Evolutionary conservation across 2,329 filamentous ascomycete genomes (phyloP).

Genomic region (Monosporascus ibericus): DNA sequence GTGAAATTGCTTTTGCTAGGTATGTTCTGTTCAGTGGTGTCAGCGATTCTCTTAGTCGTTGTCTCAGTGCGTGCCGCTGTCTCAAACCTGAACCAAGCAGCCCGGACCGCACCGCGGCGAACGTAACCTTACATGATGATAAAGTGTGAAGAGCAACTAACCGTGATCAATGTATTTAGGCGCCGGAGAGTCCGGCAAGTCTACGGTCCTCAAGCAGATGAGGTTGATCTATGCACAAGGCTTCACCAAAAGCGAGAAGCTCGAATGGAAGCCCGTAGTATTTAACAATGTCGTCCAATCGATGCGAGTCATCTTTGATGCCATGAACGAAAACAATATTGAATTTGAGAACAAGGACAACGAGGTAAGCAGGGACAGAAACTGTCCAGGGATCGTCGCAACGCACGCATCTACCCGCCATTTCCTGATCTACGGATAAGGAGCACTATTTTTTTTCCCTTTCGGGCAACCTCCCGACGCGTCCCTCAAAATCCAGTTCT

Average conservation of each 20-base stretch:
- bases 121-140: neutral
- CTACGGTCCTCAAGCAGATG: slow-evolving; percentile 98
- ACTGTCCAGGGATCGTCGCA: neutral
- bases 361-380: slow-evolving; percentile 50
- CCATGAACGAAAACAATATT: slow-evolving; percentile 81
- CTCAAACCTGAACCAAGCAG: slow-evolving; percentile 14
- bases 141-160: slow-evolving; percentile 6
- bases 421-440: neutral
- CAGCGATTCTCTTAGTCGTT: slow-evolving; percentile 5
- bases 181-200: slow-evolving; percentile 92
- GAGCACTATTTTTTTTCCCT: no score
- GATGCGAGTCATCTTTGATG: slow-evolving; percentile 82
- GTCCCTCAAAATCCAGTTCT: neutral
- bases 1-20: slow-evolving; percentile 92
- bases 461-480: neutral
- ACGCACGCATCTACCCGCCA: slow-evolving; percentile 2
- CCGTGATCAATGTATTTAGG: slow-evolving; percentile 44
- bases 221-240: slow-evolving; percentile 93
- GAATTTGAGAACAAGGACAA: slow-evolving; percentile 74
- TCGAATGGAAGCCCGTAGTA: slow-evolving; percentile 91
- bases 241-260: slow-evolving; percentile 81
- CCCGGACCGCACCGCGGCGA: no score
- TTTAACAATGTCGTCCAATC: slow-evolving; percentile 93
- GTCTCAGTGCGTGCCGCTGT: slow-evolving; percentile 13
- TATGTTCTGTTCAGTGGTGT: slow-evolving; percentile 37